Evolutionary conservation across 306 rosid species (phyloP), one percentile per base, ranked within the genome.

Genomic region (Dalbergia cochinchinensis): DNA sequence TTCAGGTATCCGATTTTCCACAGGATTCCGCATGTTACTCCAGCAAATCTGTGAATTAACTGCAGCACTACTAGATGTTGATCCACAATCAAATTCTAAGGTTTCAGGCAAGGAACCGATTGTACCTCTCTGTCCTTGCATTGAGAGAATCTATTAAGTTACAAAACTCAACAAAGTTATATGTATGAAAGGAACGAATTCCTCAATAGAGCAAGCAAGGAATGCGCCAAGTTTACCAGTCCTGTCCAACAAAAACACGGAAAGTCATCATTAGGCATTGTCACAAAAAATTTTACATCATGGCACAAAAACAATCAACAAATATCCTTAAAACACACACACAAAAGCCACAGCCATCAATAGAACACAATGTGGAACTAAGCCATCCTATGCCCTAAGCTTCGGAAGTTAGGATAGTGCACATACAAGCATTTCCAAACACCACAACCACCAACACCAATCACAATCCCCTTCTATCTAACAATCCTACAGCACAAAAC

Each of bases 111-210:
- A 85, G 71, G 93, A 90, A 86, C 98, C 96, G 15, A 91, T 66
- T 71, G 90, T 82, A 87, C 97, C 94, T 83, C 98, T 93, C 86
- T 88, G 92, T 86, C 98, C 98, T 96, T 96, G 99, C 98, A 96
- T 91, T 84, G 86, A 86, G 77, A 79, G 78, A 31, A 74, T 72
- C 79, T 85, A 64, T 14, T 67, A 54, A 79, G 75, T 48, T 81
- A 82, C 70, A 74, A 69, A 48, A 77, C 82, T 34, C 51, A 82
- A 70, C 37, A 82, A 10, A 71, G 73, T 57, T 72, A 62, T 63
- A 62, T 69, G 70, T 79, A 69, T 18, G 10, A 39, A 75, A 76
- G 74, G 39, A 76, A 26, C 2, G 31, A 26, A 77, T 63, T 65
- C 85, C 82, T 83, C 69, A 69, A 59, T 37, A 74, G 44, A 85